A percentile compares a stretch with the other conserved stretches of the same genome.
Evolutionary conservation across 345 rosid genomes (phyloP).

Genomic region (Eutrema japonicum): DNA sequence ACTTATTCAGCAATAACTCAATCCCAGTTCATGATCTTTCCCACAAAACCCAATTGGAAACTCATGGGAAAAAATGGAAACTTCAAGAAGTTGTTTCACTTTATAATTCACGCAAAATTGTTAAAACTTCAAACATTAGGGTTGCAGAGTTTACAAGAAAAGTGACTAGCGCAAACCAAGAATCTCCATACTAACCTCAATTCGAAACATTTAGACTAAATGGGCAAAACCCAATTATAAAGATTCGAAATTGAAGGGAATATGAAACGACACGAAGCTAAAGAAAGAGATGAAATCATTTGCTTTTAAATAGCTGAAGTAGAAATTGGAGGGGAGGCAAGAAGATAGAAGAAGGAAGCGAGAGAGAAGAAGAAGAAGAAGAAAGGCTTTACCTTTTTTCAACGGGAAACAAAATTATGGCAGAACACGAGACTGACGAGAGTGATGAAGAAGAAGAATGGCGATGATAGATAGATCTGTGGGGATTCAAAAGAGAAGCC

Average conservation of each 20-base stretch:
- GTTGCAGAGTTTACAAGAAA: not conserved
- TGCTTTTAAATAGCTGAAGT: not conserved
- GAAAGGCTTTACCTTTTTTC: constrained; percentile 33
- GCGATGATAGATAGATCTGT: constrained; percentile 39
- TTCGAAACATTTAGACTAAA: not conserved
- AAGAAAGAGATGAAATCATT: not conserved
- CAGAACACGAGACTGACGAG: not conserved
- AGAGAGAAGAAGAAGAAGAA: not conserved
- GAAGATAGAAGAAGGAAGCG: not conserved
- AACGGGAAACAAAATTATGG: constrained; percentile 29
- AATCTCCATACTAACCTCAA: not conserved
- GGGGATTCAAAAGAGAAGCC: constrained; percentile 41
- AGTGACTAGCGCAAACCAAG: not conserved
- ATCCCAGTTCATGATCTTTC: not conserved
- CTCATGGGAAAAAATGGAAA: not conserved
- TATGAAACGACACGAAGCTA: constrained; percentile 28
- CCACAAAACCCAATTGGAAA: not conserved
- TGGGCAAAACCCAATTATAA: not conserved
- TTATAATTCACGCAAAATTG: too few species aligned
- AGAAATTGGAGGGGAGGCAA: not conserved
- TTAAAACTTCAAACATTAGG: not conserved
- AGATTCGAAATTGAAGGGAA: constrained; percentile 29
- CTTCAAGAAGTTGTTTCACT: constrained; percentile 13
- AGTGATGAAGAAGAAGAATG: constrained; percentile 16
- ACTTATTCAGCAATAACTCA: not conserved